Evolutionary conservation across 2,329 filamentous ascomycete genomes (phyloP), one percentile per base, ranked within the genome.

Genomic region (Nannizziopsis arthrosporioides): DNA sequence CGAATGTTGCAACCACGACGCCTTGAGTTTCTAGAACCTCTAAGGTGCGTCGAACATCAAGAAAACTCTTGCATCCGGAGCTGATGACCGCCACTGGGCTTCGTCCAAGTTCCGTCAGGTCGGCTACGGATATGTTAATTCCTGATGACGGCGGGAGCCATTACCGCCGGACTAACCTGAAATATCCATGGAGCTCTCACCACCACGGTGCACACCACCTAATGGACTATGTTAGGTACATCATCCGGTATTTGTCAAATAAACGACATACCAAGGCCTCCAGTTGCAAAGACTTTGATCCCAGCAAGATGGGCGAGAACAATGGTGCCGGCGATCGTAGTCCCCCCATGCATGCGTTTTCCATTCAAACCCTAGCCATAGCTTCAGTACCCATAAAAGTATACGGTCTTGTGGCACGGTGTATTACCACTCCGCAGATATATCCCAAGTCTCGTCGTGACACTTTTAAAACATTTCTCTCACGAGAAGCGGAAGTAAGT

Each of bases 271-370:
- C 66, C 90, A 3, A 98, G 78, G 10, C 92, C 92, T 40, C 92
- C 92, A 5, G 92, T 98, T 19, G 88, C 92, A 66, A 98, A 95
- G 43, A 98, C 78, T 54, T 81, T 83, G 61, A 98, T 94, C 8
- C 89, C 89, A 22, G 88, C 90, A 51, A 89, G 71, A 53, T 85
- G 76, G 39, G 92, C 86, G 27, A 98, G 77, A 34, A 95, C 67
- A 85, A 94, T 95, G 2, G 92, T 98, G 1, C 85, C 89, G 4
- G 90, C 80, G 48, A 98, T 85, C 1, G 92, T 98, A 1, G 92
- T 98, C 8, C 90, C 92, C 22, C 89, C 92, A 63, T 93, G 84
- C 39, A 86, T 76, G 48, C 74, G 78, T 55, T 76, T 77, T 31
- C 84, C 84, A 40, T 76, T 64, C 46, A 84, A 61, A 27, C 82